Evolutionary conservation across 1,284 basidiomycete genomes (phyloP).

Genomic region (Xanthoconium separans): DNA sequence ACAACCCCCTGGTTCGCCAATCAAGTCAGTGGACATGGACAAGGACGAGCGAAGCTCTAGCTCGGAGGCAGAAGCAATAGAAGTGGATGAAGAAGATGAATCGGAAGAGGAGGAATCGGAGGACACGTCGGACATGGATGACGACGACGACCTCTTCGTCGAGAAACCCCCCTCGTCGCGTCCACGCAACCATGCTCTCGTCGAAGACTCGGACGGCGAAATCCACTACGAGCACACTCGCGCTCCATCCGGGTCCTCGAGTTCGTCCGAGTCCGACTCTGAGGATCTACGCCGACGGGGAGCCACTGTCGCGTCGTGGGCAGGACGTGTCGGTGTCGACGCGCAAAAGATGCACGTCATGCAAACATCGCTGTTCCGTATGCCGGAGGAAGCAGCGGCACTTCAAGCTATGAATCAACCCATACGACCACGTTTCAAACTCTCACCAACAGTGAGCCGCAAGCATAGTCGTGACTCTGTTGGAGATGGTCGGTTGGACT

Average conservation of each 20-base stretch:
- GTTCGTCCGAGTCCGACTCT: conserved; percentile 38
- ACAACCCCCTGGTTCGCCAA: conserved; percentile 8
- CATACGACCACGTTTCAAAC: conserved; percentile 38
- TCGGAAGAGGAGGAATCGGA: conserved; percentile 38
- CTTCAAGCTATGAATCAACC: conserved; percentile 50
- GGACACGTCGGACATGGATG: conserved; percentile 47
- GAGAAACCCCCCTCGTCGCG: conserved; percentile 27
- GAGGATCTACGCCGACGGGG: conserved; percentile 19
- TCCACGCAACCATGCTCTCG: conserved; percentile 42
- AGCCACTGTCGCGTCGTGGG: conserved; percentile 53
- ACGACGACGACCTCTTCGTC: conserved; percentile 44
- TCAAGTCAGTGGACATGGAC: conserved; percentile 22
- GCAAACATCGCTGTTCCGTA: conserved; percentile 84
- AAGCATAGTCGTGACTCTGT: conserved; percentile 79
- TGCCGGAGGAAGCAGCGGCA: conserved; percentile 66
- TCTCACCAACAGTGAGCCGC: conserved; percentile 43
- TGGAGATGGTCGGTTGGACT: conserved; percentile 62
- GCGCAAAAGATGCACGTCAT: conserved; percentile 86
- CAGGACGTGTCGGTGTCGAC: conserved; percentile 70
- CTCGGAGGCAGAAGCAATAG: conserved; percentile 33
- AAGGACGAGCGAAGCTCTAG: conserved; percentile 24
- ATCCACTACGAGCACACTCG: conserved; percentile 42
- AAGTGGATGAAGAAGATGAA: conserved; percentile 33
- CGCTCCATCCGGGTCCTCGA: conserved; percentile 34
- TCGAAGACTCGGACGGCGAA: conserved; percentile 52